These are phyloP conservation scores for Liquidambar formosana DNA, from an alignment of 164 flowering plant species.

Conservation along the genomic window DNA sequence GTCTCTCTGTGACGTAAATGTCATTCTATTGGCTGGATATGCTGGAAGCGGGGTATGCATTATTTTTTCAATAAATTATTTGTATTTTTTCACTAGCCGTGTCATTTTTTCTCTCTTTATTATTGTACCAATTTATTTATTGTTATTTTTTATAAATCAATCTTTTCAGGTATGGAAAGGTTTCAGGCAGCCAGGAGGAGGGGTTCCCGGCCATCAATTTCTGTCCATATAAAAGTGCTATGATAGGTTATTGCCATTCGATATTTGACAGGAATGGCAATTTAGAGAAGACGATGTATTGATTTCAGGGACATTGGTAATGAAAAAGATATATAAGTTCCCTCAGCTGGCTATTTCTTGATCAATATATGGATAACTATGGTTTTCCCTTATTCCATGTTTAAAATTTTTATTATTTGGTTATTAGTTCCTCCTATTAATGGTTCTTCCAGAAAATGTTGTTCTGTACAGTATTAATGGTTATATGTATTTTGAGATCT, in stretches of 20 bases:
- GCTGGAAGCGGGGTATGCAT: slow-evolving; percentile 8
- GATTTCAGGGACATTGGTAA: no score
- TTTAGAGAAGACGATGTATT: neutral
- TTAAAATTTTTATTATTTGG: no score
- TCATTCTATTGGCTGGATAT: slow-evolving; percentile 9
- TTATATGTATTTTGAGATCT: no score
- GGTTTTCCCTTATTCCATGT: neutral
- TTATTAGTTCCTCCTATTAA: no score
- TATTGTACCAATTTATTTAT: neutral
- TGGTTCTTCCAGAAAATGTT: no score
- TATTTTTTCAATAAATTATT: neutral
- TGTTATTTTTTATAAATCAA: neutral
- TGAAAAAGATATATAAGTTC: neutral
- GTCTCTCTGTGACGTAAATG: slow-evolving; percentile 11
- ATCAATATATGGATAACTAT: neutral
- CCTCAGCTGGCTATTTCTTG: neutral
- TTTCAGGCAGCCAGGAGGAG: neutral
- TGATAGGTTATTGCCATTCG: neutral
- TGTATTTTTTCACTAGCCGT: no score
- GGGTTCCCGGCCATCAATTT: neutral
- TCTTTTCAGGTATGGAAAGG: slow-evolving; percentile 4
- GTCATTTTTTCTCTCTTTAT: neutral
- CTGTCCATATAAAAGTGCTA: neutral
- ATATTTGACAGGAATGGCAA: slow-evolving; percentile 5
- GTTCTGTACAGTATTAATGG: no score